Conservation (phyloP, 495 filamentous ascomycete genomes). For the Thermothielavioides terrestris region DNA sequence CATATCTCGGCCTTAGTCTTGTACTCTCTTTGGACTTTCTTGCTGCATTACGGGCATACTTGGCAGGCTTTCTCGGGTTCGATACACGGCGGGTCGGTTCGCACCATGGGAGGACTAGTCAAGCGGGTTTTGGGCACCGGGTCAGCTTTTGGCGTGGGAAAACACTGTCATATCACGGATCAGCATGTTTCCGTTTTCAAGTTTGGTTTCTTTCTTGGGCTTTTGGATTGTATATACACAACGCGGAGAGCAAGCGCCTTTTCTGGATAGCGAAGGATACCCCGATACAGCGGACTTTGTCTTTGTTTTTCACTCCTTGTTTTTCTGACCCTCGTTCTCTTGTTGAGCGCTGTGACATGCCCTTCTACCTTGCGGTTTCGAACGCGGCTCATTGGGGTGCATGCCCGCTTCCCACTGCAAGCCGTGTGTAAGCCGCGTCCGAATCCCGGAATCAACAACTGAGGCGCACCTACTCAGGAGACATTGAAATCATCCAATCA, state of each 20-base stretch:
- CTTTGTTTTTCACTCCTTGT: background rate
- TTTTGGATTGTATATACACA: background rate
- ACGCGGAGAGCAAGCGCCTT: background rate
- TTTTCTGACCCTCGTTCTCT: too few species aligned
- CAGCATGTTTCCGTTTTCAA: background rate
- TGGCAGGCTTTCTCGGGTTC: background rate
- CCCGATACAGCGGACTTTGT: background rate
- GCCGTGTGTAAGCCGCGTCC: too few species aligned
- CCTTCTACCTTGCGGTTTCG: too few species aligned
- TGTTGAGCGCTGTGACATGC: background rate
- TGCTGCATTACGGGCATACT: too few species aligned
- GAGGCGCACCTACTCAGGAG: too few species aligned
- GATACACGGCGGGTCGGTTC: slow-evolving; percentile 1
- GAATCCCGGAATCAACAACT: too few species aligned
- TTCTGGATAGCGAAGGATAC: slow-evolving; percentile 6
- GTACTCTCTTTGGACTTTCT: too few species aligned
- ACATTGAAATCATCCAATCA: too few species aligned
- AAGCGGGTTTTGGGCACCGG: background rate
- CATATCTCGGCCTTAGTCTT: too few species aligned
- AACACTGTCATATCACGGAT: background rate
- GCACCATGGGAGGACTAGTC: background rate
- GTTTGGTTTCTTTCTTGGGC: background rate
- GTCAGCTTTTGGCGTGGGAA: background rate
- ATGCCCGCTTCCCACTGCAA: too few species aligned
- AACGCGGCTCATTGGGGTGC: too few species aligned